Evolutionary conservation across 2,329 filamentous ascomycete species (phyloP), one percentile per base, ranked within the genome.

Genomic region (Cryphonectria radicalis): DNA sequence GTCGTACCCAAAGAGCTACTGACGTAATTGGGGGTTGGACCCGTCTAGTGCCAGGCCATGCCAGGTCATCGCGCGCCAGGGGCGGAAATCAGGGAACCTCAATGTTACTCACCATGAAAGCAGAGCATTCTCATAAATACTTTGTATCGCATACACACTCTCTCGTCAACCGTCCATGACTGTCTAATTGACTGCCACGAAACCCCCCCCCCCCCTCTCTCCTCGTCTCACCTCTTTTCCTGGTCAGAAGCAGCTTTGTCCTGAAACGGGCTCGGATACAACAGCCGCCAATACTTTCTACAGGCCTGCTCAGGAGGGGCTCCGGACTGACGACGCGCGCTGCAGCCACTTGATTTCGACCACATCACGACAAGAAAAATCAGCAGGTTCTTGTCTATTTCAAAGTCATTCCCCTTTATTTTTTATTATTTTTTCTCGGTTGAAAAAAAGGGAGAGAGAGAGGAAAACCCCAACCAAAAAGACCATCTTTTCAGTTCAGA

Each of bases 1-100:
- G 25, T 35, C 57, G 35, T 8, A 35, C 35, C 1, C 37, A 1
- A 1, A 25, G 28, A 13, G 8, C 57, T 43, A 63, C 35, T 63
- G 60, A 64, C 62, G 62, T 64, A 64, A 46, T 63, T 28, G 13
- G 55, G 13, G 55, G 55, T 28, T 19, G 14, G 14, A 59, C 25
- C 53, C 55, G 28, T 59, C 55, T 22, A 32, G 25, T 59, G 55
- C 55, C 37, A 25, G 35, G 17, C 25, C 57, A 37, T 55, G 50
- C 50, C 13, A 25, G 11, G 10, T 10, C n/a, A 28, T 28, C 46
- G n/a, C 46, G 46, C 46, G 46, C 22, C 46, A 50, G 46, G 46
- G 46, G 46, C 19, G 8, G 22, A 50, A 50, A 50, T 50, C 46
- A 50, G 46, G 46, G 46, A 50, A 50, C n/a, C 46, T 50, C 46